Conservation (phyloP, 2,329 filamentous ascomycete genomes). For the Microdochium trichocladiopsis region DNA sequence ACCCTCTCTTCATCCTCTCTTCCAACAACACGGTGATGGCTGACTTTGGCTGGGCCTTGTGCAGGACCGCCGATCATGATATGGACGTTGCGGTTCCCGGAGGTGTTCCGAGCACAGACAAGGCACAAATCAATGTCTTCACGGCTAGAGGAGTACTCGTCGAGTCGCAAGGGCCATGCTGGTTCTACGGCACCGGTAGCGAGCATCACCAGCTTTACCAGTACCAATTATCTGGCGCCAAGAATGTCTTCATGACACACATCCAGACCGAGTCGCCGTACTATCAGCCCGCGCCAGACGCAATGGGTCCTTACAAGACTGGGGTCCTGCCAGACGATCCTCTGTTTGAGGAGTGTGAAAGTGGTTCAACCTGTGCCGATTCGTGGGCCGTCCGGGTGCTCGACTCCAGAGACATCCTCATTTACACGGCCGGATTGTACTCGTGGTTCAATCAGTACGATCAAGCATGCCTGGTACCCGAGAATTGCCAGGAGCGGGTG, state of each 20-base stretch:
- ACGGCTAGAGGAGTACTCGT: too few species aligned
- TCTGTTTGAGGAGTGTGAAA: constrained; percentile 39
- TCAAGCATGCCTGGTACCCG: constrained; percentile 42
- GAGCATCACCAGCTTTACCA: constrained; percentile 39
- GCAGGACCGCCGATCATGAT: too few species aligned
- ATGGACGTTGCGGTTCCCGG: too few species aligned
- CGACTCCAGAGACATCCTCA: constrained; percentile 38
- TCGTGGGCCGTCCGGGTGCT: constrained; percentile 51
- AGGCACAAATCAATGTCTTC: too few species aligned
- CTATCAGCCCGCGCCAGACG: constrained; percentile 54
- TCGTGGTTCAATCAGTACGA: constrained; percentile 53
- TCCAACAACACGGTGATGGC: too few species aligned
- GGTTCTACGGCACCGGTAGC: constrained; percentile 51
- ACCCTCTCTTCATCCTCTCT: too few species aligned
- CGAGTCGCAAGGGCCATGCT: too few species aligned
- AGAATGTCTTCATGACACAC: constrained; percentile 43
- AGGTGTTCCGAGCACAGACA: too few species aligned
- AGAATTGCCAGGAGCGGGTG: constrained; percentile 51
- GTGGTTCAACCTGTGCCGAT: constrained; percentile 34
- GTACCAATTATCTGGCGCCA: constrained; percentile 55
- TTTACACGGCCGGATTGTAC: constrained; percentile 52
- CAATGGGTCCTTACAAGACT: constrained; percentile 40
- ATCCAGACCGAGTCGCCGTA: constrained; percentile 58
- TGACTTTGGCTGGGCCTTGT: too few species aligned
- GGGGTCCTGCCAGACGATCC: constrained; percentile 38